Base-by-base conservation (phyloP, 1,139 yeast genomes). In the Zygoascus sp. region DNA sequence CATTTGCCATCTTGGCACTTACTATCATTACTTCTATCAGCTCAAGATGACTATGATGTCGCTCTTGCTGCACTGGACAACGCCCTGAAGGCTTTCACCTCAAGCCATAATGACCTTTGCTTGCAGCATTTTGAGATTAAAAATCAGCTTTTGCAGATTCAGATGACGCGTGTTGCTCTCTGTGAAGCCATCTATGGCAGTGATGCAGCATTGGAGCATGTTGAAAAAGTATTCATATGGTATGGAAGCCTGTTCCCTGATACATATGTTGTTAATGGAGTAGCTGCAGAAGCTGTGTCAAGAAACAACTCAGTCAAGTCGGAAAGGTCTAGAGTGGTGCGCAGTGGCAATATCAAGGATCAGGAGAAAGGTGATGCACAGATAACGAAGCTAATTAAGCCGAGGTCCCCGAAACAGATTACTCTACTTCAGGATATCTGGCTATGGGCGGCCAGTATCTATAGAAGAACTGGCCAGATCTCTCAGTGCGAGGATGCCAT, bases 401-500 rank as follows among this genome's bases (percentile, higher is more conserved):
- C 27, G 10, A 22, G 36, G 13, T 22, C 43, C 8, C 9, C 19
- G 27, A 41, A 19, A 13, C 52, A 44, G 32, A 67, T 69, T 46
- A 66, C 64, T 50, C 63, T 80, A 9, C 62, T 82, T 45, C 87
- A 82, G 57, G 73, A 73, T 28, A 60, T 86, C 10, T 89, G 96
- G 96, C 64, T 88, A 45, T 79, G 88, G 79, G 74, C 87, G 0
- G 76, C 89, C 1, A 75, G 75, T 36, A 68, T 87, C 32, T 89
- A 86, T 62, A 67, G 77, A 55, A 76, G 79, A 53, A 72, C 77
- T 4, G 81, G 76, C 1, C 67, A 78, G 46, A 54, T 66, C 3
- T 75, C 70, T 6, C 95, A 87, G 50, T 80, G 90, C 9, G 82
- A 80, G 56, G 81, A 79, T 52, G 85, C 95, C 45, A 73, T 88